Base-by-base conservation (phyloP, 352 stramenopile species). In the Pythium vanterpoolii region DNA sequence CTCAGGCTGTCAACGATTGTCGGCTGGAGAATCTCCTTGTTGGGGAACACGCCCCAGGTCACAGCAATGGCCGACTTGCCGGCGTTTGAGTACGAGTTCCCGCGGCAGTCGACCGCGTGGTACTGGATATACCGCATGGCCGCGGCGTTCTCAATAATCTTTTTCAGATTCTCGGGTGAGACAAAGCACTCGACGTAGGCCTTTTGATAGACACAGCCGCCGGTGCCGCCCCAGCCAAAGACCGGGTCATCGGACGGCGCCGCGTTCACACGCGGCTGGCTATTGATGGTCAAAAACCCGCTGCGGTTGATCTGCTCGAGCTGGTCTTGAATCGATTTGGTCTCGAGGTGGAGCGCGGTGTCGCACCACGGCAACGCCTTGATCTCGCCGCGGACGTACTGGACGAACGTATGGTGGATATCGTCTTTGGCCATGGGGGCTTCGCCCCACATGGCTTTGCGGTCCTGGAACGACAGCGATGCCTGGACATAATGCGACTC, bases 181-280 rank as follows among this genome's bases (percentile, higher is more conserved):
- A 96, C 89, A 71, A 99, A 99, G 73, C 95, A 99, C 79, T 99
- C 97, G 58, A 98, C 90, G 75, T 99, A 99, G 23, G 95, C 96
- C 79, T 99, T 99, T 75, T 99, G 97, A 78, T 99, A 99, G 36
- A 99, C 96, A 45, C 86, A 89, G 31, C 97, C 97, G 52, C 95
- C 95, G 24, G 77, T 71, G 11, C 96, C 96, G 60, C 97, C 97
- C 97, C 97, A 99, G 33, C 97, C 97, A 81, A 98, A 99, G 46
- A 93, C 74, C 24, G 80, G 75, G 58, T 99, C 86, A 44, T 94
- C 85, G 26, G 90, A 98, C 8, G 83, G 69, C 31, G 76, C 91
- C 6, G 86, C 97, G 71, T 99, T 98, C 52, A 96, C 86, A 39
- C 77, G 71, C 53, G 80, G 83, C 69, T 96, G 90, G 54, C 89